These are phyloP conservation scores for Trichoderma parareesei DNA, from an alignment of 495 filamentous ascomycete species.

Conservation along the genomic window DNA sequence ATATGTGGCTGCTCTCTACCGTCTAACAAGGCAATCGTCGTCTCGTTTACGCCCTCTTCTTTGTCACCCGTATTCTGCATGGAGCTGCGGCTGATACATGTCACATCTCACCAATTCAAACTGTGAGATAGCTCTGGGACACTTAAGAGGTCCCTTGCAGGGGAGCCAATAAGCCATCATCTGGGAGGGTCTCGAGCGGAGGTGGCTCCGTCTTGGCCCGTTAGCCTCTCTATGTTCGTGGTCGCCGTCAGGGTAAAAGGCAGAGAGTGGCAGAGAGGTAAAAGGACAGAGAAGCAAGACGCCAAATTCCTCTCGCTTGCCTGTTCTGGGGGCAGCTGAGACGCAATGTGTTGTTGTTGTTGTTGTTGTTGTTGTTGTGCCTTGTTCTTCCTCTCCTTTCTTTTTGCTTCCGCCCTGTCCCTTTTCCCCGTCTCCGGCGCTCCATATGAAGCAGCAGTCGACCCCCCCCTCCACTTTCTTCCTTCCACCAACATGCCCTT, in stretches of 20 bases:
- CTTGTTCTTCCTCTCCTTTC: no score
- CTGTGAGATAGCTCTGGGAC: not conserved
- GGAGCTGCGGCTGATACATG: not conserved
- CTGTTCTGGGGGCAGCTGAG: no score
- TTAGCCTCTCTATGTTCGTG: not conserved
- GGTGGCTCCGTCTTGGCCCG: not conserved
- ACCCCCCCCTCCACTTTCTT: no score
- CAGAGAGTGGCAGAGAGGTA: not conserved
- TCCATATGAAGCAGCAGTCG: no score
- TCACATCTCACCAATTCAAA: not conserved
- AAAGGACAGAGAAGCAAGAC: no score
- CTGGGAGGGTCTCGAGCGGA: not conserved
- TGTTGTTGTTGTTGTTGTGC: no score
- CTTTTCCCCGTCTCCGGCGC: no score
- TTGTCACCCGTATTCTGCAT: not conserved
- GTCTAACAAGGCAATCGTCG: not conserved
- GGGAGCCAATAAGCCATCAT: not conserved
- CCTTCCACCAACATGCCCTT: not conserved
- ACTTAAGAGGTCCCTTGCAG: slow-evolving; percentile 1
- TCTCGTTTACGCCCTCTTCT: not conserved
- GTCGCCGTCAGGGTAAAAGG: not conserved
- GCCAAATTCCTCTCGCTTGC: not conserved
- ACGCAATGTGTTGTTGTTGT: no score
- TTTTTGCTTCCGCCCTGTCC: no score
- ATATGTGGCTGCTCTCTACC: not conserved